Evolutionary conservation across 2,329 filamentous ascomycete species (phyloP).

Genomic region (Botryotinia narcissicola): DNA sequence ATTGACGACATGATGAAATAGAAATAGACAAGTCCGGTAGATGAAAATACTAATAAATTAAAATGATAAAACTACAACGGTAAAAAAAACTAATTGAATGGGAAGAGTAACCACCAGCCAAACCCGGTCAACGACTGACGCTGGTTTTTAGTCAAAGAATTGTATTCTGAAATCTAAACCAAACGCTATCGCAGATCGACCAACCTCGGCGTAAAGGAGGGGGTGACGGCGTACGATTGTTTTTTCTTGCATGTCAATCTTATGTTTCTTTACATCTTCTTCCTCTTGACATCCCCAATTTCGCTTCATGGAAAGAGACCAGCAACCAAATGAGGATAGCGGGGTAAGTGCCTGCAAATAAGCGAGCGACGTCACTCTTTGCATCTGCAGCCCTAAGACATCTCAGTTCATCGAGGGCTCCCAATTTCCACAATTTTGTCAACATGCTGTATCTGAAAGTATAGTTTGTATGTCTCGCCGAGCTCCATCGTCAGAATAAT

Average conservation of each 20-base stretch:
- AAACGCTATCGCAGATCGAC: too few species aligned
- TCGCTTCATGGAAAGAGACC: neutral
- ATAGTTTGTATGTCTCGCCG: neutral
- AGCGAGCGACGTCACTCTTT: neutral
- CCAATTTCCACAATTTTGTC: neutral
- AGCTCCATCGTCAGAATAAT: neutral
- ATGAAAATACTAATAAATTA: neutral
- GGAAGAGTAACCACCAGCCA: too few species aligned
- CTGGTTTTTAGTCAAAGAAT: too few species aligned
- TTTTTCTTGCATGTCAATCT: neutral
- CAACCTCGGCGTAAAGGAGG: too few species aligned
- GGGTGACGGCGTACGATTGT: too few species aligned
- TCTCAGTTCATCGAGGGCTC: neutral
- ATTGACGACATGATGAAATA: neutral
- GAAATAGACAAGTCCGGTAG: neutral
- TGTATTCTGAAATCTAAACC: too few species aligned
- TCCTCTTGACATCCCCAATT: neutral
- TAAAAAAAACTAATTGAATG: too few species aligned
- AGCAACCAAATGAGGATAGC: neutral
- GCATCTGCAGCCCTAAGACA: neutral
- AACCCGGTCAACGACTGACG: too few species aligned
- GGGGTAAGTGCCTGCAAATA: neutral
- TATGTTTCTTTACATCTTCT: neutral
- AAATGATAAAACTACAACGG: neutral
- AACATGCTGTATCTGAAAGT: neutral